Evolutionary conservation across 495 filamentous ascomycete genomes (phyloP), one percentile per base, ranked within the genome.

Genomic region (Penicillium cosmopolitanum): DNA sequence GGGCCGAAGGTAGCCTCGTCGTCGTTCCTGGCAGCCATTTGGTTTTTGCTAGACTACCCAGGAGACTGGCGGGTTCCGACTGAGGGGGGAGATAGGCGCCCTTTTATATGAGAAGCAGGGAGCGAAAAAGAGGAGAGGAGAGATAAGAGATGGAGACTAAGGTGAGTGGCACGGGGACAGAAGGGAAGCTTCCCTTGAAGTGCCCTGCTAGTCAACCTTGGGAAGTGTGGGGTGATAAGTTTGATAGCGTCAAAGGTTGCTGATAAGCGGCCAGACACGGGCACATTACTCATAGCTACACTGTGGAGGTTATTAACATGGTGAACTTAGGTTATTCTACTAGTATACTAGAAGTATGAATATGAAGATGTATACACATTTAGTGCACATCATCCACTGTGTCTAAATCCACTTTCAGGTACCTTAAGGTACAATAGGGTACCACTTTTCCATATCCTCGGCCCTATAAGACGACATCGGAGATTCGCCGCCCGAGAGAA

Each of bases 11-110:
- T 48, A 2, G 58, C 36, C 10, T 58, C 63, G 19, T 50, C 36
- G 19, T 48, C 40, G 46, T 51, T 51, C 48, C 55, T 46, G 36
- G 56, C 28, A 15, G 59, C 54, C 66, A 68, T 68, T 50, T 31
- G 28, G 8, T 43, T 23, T n/a, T 43, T 10, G 18, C 8, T 16
- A 10, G 13, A 21, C 43, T n/a, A n/a, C n/a, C n/a, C n/a, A 21
- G 18, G 23, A n/a, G 16, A 46, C 13, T 1, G 12, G 18, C 15
- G 4, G 16, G 5, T 7, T 18, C 16, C 16, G 16, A 46, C 16
- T 3, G 16, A 44, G 16, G 42, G 16, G 15, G 16, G 15, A 44
- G 42, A 4, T 10, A 10, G n/a, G 16, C 5, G 12, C 43, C 23
- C 34, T 18, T 58, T 42, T 44, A 51, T 23, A 4, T 3, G 23